Conservation (phyloP, 371 early-diverging fungal genomes). For the Apophysomyces trapeziformis region DNA sequence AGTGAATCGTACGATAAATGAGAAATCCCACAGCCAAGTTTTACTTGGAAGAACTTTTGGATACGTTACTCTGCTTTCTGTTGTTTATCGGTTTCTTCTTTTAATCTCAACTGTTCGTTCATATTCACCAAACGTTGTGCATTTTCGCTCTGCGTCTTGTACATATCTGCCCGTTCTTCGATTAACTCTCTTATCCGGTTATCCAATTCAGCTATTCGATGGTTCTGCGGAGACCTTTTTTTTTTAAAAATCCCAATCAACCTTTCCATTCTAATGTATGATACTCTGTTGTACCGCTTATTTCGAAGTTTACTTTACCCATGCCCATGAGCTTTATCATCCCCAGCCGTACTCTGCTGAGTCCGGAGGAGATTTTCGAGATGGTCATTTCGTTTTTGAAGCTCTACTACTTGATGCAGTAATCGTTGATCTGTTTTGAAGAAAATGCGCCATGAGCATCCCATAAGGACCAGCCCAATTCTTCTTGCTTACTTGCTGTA, state of each 20-base stretch:
- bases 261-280: no score
- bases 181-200: slow-evolving; percentile 74
- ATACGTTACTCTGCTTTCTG: slow-evolving; percentile 64
- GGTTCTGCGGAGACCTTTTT: slow-evolving; percentile 40
- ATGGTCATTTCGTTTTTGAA: slow-evolving; percentile 24
- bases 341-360: background rate
- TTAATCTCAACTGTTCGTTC: slow-evolving; percentile 73
- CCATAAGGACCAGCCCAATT: background rate
- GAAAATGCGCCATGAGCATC: background rate
- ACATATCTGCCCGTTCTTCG: slow-evolving; percentile 88
- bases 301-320: slow-evolving; percentile 10
- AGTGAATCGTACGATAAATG: no score
- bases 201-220: slow-evolving; percentile 76
- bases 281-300: no score
- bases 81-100: slow-evolving; percentile 67
- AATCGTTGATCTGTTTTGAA: slow-evolving; percentile 32
- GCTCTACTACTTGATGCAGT: slow-evolving; percentile 30
- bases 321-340: slow-evolving; percentile 16
- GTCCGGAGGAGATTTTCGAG: slow-evolving; percentile 14
- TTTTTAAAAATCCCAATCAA: no score
- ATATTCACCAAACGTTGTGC: slow-evolving; percentile 88
- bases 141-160: slow-evolving; percentile 89
- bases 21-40: no score
- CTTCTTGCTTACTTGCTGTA: slow-evolving; percentile 24
- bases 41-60: no score